phyloP scores from a whole-genome alignment of 768 basidiomycete species.

The Lentinula raphanica region DNA sequence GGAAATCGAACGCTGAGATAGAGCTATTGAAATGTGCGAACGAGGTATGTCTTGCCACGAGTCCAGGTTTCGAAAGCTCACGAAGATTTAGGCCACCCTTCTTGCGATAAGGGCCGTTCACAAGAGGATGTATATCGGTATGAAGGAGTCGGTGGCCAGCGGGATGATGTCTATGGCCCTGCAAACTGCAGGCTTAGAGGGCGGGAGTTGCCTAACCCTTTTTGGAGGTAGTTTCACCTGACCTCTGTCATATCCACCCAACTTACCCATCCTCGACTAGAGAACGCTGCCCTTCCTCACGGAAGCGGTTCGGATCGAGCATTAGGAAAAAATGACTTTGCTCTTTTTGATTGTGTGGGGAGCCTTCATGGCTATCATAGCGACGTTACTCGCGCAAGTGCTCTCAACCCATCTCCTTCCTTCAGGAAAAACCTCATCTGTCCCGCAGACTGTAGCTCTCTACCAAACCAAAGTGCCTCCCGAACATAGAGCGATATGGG shows the following conservation, averaged over 20 bases:
- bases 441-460: conserved; percentile 58
- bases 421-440: background rate
- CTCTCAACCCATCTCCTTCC: background rate
- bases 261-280: conserved; percentile 29
- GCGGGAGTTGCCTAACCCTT: conserved; percentile 58
- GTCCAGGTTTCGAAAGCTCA: background rate
- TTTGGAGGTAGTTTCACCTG: conserved; percentile 63
- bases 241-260: background rate
- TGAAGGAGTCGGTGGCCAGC: conserved; percentile 67
- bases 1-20: conserved; percentile 69
- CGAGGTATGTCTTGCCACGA: conserved; percentile 45
- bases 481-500: conserved; percentile 56
- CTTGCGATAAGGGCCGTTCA: conserved; percentile 67
- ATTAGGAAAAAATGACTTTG: conserved; percentile 53
- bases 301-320: conserved; percentile 68
- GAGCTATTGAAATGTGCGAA: conserved; percentile 72
- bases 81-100: conserved; percentile 57
- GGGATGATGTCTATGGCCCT: conserved; percentile 55
- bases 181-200: conserved; percentile 49
- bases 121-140: conserved; percentile 58
- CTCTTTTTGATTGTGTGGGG: conserved; percentile 72
- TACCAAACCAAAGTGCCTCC: conserved; percentile 47
- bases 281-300: conserved; percentile 84
- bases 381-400: conserved; percentile 71
- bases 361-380: conserved; percentile 69